Conservation (phyloP, 2,329 filamentous ascomycete genomes). For the Botrytis squamosa region DNA sequence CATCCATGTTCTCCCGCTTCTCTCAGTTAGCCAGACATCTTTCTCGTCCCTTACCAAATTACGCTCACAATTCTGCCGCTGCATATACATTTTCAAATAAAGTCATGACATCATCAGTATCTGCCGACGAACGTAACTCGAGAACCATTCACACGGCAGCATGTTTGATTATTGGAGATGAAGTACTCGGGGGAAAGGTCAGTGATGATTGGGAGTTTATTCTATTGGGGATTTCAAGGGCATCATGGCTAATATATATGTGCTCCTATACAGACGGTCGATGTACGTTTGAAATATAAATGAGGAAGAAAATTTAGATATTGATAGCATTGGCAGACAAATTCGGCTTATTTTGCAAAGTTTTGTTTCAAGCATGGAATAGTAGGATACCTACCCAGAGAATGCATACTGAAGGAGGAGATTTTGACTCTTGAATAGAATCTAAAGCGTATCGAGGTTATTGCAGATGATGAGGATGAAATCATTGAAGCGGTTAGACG, state of each 20-base stretch:
- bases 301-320: neutral
- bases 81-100: conserved; percentile 25
- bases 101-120: conserved; percentile 49
- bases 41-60: conserved; percentile 58
- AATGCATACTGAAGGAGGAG: conserved; percentile 61
- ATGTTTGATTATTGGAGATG: conserved; percentile 94
- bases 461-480: conserved; percentile 86
- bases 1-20: conserved; percentile 73
- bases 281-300: conserved; percentile 34
- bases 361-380: conserved; percentile 64
- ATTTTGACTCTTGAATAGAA: conserved; percentile 45
- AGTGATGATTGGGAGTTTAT: conserved; percentile 33
- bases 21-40: conserved; percentile 73
- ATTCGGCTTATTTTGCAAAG: conserved; percentile 62
- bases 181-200: conserved; percentile 92
- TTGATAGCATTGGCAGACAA: conserved; percentile 49
- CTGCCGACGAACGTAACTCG: conserved; percentile 55
- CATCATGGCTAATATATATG: conserved; percentile 36
- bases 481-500: conserved; percentile 80
- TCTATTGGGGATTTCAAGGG: neutral
- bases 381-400: conserved; percentile 45
- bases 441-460: conserved; percentile 86
- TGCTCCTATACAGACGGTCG: conserved; percentile 38
- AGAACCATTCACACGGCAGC: conserved; percentile 83
- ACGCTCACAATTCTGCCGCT: conserved; percentile 45